Evolutionary conservation across 2,329 filamentous ascomycete species (phyloP).

Genomic region (Madurella mycetomatis): DNA sequence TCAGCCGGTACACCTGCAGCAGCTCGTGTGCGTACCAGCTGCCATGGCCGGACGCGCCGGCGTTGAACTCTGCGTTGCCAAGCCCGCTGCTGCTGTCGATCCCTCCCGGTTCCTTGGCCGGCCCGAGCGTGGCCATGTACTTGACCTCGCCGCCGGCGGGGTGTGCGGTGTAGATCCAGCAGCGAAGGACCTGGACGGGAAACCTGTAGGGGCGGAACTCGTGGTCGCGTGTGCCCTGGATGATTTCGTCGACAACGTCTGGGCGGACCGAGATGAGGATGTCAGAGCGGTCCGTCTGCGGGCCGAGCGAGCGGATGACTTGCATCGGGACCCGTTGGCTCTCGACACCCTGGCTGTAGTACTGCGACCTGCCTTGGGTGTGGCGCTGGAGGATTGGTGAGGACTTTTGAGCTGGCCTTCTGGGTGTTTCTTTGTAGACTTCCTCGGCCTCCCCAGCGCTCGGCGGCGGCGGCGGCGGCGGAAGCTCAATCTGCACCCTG

Average conservation of each 20-base stretch:
- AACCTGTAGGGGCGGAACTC: constrained; percentile 55
- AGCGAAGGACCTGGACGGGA: constrained; percentile 50
- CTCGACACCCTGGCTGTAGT: constrained; percentile 36
- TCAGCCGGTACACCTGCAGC: constrained; percentile 57
- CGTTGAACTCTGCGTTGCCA: constrained; percentile 51
- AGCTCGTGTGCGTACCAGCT: constrained; percentile 47
- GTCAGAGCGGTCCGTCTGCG: constrained; percentile 48
- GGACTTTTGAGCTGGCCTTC: constrained; percentile 12
- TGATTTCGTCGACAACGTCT: constrained; percentile 45
- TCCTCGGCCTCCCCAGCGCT: constrained; percentile 13
- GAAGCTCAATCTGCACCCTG: constrained; percentile 20
- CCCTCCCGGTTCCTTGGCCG: constrained; percentile 43
- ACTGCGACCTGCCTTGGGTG: constrained; percentile 28
- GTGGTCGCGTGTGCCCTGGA: constrained; percentile 48
- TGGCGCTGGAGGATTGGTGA: constrained; percentile 17
- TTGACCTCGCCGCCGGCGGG: constrained; percentile 45
- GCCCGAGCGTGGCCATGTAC: constrained; percentile 55
- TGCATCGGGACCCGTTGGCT: constrained; percentile 51
- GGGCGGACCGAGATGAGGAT: constrained; percentile 49
- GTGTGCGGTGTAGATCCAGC: constrained; percentile 57
- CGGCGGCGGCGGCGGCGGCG: constrained; percentile 11
- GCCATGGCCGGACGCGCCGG: constrained; percentile 33
- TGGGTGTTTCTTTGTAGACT: constrained; percentile 22
- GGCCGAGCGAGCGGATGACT: constrained; percentile 44
- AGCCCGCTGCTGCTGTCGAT: constrained; percentile 41